Percentiles rank a stretch among this genome's conserved stretches.
phyloP scores from a whole-genome alignment of 495 filamentous ascomycete genomes.

The Penicillium verhagenii region DNA sequence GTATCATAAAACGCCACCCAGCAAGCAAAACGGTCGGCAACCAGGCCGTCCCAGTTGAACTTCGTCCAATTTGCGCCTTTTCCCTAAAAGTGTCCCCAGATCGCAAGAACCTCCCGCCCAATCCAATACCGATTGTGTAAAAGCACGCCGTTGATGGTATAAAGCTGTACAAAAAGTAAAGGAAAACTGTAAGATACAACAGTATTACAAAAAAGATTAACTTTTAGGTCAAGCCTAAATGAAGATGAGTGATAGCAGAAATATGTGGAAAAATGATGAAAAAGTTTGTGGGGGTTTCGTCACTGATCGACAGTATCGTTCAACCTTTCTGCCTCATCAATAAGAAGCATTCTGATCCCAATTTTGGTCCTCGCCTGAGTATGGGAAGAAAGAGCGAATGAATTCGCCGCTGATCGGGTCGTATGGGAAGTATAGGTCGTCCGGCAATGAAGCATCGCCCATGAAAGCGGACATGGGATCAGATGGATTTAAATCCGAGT shows the following conservation, averaged over 20 bases:
- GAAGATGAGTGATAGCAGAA: not conserved
- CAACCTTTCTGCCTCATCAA: too few species aligned
- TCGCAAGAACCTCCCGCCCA: not conserved
- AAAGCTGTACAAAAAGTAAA: not conserved
- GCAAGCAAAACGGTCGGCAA: not conserved
- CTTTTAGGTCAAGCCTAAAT: not conserved
- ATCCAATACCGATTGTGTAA: not conserved
- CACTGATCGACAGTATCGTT: too few species aligned
- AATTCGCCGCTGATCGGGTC: conserved; percentile 48
- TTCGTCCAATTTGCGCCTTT: not conserved
- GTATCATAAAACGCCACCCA: not conserved
- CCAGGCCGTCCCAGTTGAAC: not conserved
- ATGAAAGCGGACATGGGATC: conserved; percentile 13
- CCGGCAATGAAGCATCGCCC: conserved; percentile 10
- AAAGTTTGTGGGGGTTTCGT: not conserved
- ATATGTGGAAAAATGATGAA: not conserved
- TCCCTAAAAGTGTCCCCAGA: not conserved
- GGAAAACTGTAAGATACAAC: not conserved
- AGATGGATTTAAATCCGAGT: conserved; percentile 2
- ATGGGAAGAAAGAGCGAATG: conserved; percentile 46
- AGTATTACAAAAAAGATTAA: not conserved
- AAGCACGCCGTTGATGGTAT: not conserved
- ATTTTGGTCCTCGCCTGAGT: conserved; percentile 24
- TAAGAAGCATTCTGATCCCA: conserved; percentile 8
- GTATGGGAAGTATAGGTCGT: conserved; percentile 44